phyloP scores from a whole-genome alignment of 345 rosid genomes.

The Psidium friedrichsthalianum region DNA sequence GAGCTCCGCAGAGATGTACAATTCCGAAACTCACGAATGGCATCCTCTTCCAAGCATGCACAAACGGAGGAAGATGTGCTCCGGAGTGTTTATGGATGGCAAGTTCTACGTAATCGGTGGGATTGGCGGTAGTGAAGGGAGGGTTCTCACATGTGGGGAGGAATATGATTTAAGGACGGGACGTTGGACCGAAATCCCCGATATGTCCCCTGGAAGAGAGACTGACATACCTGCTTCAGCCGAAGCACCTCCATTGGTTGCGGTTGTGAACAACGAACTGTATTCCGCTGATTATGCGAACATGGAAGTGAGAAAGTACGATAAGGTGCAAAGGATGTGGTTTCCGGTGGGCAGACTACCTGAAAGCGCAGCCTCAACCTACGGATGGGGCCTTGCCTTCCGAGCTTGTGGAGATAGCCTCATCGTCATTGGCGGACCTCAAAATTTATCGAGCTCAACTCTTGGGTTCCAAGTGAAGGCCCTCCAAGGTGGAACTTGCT shows the following conservation, averaged over 20 bases:
- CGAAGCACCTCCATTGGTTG: constrained; percentile 34
- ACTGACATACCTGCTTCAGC: constrained; percentile 25
- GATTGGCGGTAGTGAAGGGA: constrained; percentile 18
- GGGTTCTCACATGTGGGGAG: constrained; percentile 29
- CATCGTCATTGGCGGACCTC: constrained; percentile 37
- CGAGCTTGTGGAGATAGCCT: constrained; percentile 36
- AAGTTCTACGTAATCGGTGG: constrained; percentile 40
- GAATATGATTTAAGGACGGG: constrained; percentile 23
- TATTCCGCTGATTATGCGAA: constrained; percentile 32
- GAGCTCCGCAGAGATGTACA: constrained; percentile 29
- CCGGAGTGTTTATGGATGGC: constrained; percentile 34
- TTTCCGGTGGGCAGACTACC: constrained; percentile 22
- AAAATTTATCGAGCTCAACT: constrained; percentile 41
- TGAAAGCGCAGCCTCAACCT: constrained; percentile 32
- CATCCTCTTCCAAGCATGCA: constrained; percentile 27
- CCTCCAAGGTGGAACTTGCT: constrained; percentile 72
- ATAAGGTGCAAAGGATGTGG: constrained; percentile 21
- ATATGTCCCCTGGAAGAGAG: constrained; percentile 24
- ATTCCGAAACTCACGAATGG: constrained; percentile 29
- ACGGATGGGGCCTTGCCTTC: constrained; percentile 43
- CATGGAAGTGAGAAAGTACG: constrained; percentile 27
- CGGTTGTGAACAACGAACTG: constrained; percentile 27
- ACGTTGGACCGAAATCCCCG: constrained; percentile 30
- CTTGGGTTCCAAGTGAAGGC: constrained; percentile 77
- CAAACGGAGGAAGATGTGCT: constrained; percentile 34